Base-by-base conservation (phyloP, 2,329 filamentous ascomycete genomes). In the Colletotrichum karsti region DNA sequence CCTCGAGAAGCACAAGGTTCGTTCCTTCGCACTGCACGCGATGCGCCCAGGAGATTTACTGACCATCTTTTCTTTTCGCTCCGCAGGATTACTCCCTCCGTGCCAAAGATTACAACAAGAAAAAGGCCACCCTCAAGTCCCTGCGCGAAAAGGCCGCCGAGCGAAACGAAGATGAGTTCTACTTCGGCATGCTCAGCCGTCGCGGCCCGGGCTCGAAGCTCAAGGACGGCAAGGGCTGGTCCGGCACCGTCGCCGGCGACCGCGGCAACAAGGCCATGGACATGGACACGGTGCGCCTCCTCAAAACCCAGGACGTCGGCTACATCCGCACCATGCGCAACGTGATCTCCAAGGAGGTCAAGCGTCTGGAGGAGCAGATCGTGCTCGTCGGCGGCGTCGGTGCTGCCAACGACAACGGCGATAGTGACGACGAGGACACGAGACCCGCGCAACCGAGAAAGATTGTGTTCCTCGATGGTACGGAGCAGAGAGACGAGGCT, bases 1-100 rank as follows among this genome's bases (percentile, higher is more conserved):
- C 22, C 90, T 98, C 69, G 96, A 98, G 80, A 98, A 99, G 83
- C 93, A 96, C 87, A 98, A 98, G 84, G 91, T 91, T 76, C 44
- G 77, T 70, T 41, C n/a, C 26, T 30, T 50, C 50, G 51, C 4
- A 22, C 53, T 13, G 12, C 30, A 30, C 20, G 44, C 39, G n/a
- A 28, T 22, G 3, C 8, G 18, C 7, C 44, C 22, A 5, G 9
- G 41, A 12, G 10, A 4, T 9, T 53, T 24, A 24, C 51, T 70
- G 30, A 70, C 30, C 15, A 15, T 20, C 15, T 53, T 39, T 50
- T 20, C 15, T 53, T 39, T 50, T 10, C 26, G 20, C 37, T 12
- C 33, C 18, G 42, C 68, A 87, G 85, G 90, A 92, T 77, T 91
- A 92, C 79, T 84, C 86, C 51, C 86, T 90, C 57, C 89, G 90